Conservation (phyloP, 2,329 filamentous ascomycete species). For the Catunica adiposa region DNA sequence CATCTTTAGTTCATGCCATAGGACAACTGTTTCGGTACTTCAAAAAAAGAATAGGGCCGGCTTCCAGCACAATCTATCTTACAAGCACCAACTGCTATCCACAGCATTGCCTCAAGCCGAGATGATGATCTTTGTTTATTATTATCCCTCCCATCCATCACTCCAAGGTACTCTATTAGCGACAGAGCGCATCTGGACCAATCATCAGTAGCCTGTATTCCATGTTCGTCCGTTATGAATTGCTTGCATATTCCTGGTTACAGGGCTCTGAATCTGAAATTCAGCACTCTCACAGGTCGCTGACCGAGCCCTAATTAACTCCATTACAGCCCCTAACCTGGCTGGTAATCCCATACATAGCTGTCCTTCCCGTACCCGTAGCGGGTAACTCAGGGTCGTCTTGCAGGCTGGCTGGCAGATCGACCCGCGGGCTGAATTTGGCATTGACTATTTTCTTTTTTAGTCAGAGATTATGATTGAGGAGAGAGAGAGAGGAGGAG, state of each 20-base stretch:
- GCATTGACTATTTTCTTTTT: neutral
- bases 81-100: no score
- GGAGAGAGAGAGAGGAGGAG: no score
- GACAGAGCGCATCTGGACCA: neutral
- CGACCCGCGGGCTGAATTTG: neutral
- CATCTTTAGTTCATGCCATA: no score
- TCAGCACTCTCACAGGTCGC: neutral
- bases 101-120: no score
- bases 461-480: neutral
- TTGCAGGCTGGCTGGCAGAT: neutral
- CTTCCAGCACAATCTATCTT: no score
- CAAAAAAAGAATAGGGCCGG: no score
- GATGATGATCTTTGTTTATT: no score
- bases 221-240: neutral
- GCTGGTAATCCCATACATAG: neutral
- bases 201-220: neutral
- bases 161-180: neutral
- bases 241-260: neutral
- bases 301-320: neutral
- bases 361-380: neutral
- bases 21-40: no score
- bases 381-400: neutral
- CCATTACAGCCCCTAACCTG: neutral
- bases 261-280: neutral
- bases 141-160: no score